These are phyloP conservation scores for Solanum microdontum DNA, from an alignment of 257 asterid genomes.

Conservation along the genomic window DNA sequence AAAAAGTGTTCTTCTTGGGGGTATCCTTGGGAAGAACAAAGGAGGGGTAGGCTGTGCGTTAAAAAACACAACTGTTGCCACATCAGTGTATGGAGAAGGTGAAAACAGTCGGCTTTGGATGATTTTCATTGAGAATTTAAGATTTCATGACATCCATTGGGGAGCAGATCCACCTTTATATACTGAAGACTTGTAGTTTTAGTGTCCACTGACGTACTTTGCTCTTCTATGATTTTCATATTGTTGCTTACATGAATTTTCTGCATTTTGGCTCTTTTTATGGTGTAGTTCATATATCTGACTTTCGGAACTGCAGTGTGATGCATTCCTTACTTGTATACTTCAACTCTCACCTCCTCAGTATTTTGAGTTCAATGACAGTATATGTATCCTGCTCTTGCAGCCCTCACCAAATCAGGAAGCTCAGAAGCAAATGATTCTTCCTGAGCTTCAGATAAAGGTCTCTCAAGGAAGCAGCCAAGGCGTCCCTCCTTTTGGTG, in stretches of 20 bases:
- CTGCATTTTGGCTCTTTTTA: not conserved
- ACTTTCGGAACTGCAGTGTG: not conserved
- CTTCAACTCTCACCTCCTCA: not conserved
- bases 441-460: conserved; percentile 53
- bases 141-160: not conserved
- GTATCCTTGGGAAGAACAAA: not conserved
- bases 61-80: not conserved
- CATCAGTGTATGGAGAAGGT: not conserved
- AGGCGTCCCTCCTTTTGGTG: conserved; percentile 25
- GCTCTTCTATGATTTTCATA: not conserved
- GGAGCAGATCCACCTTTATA: not conserved
- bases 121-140: not conserved
- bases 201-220: not conserved
- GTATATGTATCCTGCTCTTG: not conserved
- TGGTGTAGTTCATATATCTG: not conserved
- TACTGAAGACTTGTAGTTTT: not conserved
- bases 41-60: not conserved
- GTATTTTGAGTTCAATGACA: not conserved
- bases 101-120: not conserved
- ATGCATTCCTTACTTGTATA: not conserved
- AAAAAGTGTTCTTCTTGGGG: not conserved
- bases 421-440: conserved; percentile 49
- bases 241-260: not conserved
- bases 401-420: conserved; percentile 63
- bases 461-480: conserved; percentile 36